These are phyloP conservation scores for Pugionium dolabratum DNA, from an alignment of 345 rosid species.

Conservation along the genomic window DNA sequence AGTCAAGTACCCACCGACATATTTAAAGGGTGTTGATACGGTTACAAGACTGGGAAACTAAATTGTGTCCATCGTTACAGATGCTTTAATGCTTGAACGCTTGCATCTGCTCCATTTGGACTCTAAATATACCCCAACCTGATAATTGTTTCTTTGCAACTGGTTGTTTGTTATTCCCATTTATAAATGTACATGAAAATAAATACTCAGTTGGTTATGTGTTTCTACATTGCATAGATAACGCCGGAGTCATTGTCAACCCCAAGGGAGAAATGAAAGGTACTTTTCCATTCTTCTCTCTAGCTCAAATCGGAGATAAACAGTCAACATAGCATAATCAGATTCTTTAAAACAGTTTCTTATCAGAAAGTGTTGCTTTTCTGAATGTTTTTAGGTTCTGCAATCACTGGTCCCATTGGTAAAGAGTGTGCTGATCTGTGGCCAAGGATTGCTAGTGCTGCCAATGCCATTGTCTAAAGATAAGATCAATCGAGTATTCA, in stretches of 20 bases:
- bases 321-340: neutral
- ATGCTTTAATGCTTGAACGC: conserved; percentile 41
- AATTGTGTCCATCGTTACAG: conserved; percentile 62
- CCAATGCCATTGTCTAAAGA: conserved; percentile 55
- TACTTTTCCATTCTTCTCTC: neutral
- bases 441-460: conserved; percentile 89
- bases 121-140: conserved; percentile 35
- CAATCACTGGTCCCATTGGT: conserved; percentile 91
- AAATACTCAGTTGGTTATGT: neutral
- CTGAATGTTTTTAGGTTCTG: conserved; percentile 54
- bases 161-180: neutral
- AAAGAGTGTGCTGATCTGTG: conserved; percentile 94
- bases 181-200: neutral
- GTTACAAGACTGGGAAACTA: conserved; percentile 67
- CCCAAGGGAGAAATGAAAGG: conserved; percentile 99
- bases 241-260: conserved; percentile 96
- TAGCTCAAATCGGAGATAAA: neutral
- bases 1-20: conserved; percentile 60
- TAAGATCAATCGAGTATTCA: neutral
- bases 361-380: neutral
- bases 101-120: conserved; percentile 79
- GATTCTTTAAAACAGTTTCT: neutral
- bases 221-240: conserved; percentile 52
- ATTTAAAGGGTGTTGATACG: conserved; percentile 50
- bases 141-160: neutral